Base-by-base conservation (phyloP, 164 flowering plant genomes). In the Tetrastigma voinierianum region DNA sequence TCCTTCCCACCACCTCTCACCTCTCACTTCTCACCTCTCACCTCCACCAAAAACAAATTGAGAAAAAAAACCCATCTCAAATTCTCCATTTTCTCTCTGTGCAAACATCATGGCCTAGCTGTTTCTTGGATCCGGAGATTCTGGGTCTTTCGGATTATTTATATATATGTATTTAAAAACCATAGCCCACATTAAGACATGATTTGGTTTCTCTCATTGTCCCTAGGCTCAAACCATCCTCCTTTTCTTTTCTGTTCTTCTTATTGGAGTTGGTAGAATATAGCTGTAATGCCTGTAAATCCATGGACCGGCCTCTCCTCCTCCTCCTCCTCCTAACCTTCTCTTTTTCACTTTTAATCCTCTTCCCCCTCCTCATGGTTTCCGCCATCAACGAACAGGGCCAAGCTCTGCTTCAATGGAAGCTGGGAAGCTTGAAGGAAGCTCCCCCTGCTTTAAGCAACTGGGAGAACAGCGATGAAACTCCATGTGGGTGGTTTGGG, bases 81-180 rank as follows among this genome's bases (percentile, higher is more conserved):
- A 73, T 83, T 81, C 88, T 81, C 88, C 83, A 74, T 82, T 65
- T 65, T 75, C 80, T 67, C 80, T 77, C 78, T 71, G 81, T 80
- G 71, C 75, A 76, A 76, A 62, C 83, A 86, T 80, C 84, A 86
- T 87, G 94, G 90, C 88, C 80, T 78, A 85, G 90, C 88, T 85
- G 88, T 86, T 77, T 86, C 91, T 86, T 82, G 90, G 96, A 90
- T 88, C 96, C 87, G 80, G 84, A 83, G 90, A 86, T 84, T 84
- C 86, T 80, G 86, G 88, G 86, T 77, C 76, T 79, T 67, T 67
- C 21, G 51, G 51, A 51, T 52, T 65, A 56, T 46, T 40, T 59
- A 18, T 46, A 48, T 46, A 48, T 21, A 19, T 4, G 7, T 49
- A 66, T 67, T 61, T 62, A 68, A 72, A 61, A 61, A 24, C 70